Evolutionary conservation across 1,284 basidiomycete species (phyloP), one percentile per base, ranked within the genome.

Genomic region (Sanghuangporus sanghuang): DNA sequence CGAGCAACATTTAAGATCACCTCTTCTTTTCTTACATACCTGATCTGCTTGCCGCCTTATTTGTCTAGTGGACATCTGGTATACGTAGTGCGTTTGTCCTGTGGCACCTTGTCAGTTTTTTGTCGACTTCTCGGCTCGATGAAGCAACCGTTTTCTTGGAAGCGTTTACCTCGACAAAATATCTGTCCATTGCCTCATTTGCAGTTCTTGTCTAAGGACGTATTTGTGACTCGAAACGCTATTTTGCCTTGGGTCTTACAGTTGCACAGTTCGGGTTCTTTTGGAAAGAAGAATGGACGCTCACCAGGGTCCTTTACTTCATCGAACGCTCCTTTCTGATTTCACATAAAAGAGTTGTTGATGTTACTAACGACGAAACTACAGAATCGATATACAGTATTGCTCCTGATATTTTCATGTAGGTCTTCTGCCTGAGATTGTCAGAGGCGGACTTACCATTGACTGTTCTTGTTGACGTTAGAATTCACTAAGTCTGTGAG

Each of bases 311-410:
- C 18, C 48, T 66, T 16, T 66, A 66, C 44, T 66, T 66, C 58
- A 39, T 66, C 52, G 65, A 63, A 36, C 18, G 64, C 23, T 14
- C 16, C 7, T 18, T 46, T 18, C 7, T 46, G 8, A 2, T n/a
- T 18, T 46, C 16, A 16, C 6, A 6, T 16, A 16, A 46, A 18
- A 14, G 16, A 14, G 8, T 14, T 21, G 21, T n/a, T 16, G 1
- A n/a, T 46, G 16, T 14, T 46, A 46, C 44, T 54, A 4, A n/a
- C 38, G 53, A 54, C 3, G 18, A 18, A 1, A 23, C 44, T 32
- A 40, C n/a, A 66, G 65, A 66, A 66, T 57, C 65, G 65, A 6
- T 66, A 66, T 53, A n/a, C n/a, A n/a, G n/a, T n/a, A 36, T 66
- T 14, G 62, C 65, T 12, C 62, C 61, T 7, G 32, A 54, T 50